Base-by-base conservation (phyloP, 306 rosid genomes). In the Cicer bijugum region DNA sequence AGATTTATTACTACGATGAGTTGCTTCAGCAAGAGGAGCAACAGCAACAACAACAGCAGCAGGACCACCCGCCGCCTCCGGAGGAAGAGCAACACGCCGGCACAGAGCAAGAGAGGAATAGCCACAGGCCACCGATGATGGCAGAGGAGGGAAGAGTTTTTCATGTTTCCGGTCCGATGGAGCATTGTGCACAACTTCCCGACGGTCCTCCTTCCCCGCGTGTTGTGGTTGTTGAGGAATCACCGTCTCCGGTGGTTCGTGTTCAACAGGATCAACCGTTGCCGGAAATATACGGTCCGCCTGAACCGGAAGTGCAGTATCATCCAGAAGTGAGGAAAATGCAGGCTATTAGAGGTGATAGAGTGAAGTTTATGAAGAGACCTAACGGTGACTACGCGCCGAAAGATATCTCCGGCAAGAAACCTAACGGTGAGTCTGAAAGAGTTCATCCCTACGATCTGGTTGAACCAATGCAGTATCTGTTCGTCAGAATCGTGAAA, bases 401-500 rank as follows among this genome's bases (percentile, higher is more conserved):
- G 0, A 88, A 83, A 15, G 85, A 84, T 37, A 94, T 94, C 10
- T 33, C 84, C 7, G 81, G 81, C 1, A 89, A 85, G 76, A 57
- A 64, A 20, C 9, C 19, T 6, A 60, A 51, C 4, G 82, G 37
- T 12, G 81, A 76, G 11, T 47, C 74, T 0, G 98, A 91, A 52
- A 81, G 91, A 50, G 80, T 86, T 37, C 99, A 88, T 71, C 98
- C 95, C 0, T 86, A 76, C 67, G 92, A 81, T 78, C 83, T 94
- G 20, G 99, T 94, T 6, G 99, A 94, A 65, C 96, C 97, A 43
- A 94, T 94, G 97, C 92, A 83, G 80, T 94, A 91, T 45, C 76
- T 94, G 69, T 94, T 79, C 77, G 88, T 87, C 39, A 81, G 82
- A 76, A 88, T 94, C 45, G 86, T 89, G 14, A 94, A 94, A 67